A percentile compares a stretch with the other conserved stretches of the same genome.
Evolutionary conservation across 345 rosid species (phyloP).

Genomic region (Lepidium didymum): DNA sequence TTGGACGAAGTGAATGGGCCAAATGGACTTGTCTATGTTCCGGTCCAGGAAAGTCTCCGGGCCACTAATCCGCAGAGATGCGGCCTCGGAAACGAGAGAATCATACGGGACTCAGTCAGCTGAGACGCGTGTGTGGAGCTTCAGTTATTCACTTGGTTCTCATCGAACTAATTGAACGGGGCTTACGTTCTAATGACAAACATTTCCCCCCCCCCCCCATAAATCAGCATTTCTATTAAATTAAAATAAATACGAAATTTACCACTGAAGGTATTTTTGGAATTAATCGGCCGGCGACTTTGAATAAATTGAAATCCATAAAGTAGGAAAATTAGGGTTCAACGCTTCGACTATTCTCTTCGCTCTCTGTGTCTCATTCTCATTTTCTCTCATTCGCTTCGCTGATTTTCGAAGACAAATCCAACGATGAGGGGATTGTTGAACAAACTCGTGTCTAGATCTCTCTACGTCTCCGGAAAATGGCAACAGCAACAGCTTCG

Average conservation of each 20-base stretch:
- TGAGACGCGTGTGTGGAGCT: slow-evolving; percentile 22
- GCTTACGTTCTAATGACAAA: background rate
- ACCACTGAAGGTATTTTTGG: background rate
- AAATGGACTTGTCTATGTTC: background rate
- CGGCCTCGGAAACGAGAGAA: slow-evolving; percentile 17
- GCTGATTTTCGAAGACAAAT: background rate
- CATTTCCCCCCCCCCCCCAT: background rate
- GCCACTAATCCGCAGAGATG: slow-evolving; percentile 10
- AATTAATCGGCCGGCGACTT: background rate
- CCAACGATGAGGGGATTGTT: slow-evolving; percentile 59
- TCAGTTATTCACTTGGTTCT: slow-evolving; percentile 9
- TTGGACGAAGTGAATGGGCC: slow-evolving; percentile 13
- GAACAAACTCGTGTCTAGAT: slow-evolving; percentile 64
- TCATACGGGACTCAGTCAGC: background rate
- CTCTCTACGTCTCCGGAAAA: slow-evolving; percentile 73
- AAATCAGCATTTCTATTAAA: too few relatives aligned
- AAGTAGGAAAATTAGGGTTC: slow-evolving; percentile 2
- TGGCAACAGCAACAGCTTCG: slow-evolving; percentile 97
- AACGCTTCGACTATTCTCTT: slow-evolving; percentile 12
- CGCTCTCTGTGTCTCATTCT: background rate
- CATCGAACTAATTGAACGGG: background rate
- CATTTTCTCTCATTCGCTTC: background rate
- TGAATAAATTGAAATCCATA: background rate
- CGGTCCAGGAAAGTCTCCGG: slow-evolving; percentile 21
- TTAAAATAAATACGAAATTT: too few relatives aligned